Conservation (phyloP, 306 rosid species). For the Boehmeria nivea region DNA sequence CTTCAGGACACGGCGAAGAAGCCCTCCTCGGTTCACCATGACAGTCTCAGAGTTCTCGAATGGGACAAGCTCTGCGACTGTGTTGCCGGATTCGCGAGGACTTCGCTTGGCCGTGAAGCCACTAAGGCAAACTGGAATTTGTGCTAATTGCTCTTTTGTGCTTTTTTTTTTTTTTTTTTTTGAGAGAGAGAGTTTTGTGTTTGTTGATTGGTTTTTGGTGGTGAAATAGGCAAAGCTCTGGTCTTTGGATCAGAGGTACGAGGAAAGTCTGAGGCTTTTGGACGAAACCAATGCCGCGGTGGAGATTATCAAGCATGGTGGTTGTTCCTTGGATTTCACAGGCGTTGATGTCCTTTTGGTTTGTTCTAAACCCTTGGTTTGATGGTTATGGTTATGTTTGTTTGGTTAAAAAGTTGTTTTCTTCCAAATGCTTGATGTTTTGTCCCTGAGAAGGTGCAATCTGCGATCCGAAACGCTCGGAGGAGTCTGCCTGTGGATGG, state of each 20-base stretch:
- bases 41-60: constrained; percentile 74
- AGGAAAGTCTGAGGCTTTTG: constrained; percentile 69
- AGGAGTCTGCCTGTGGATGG: constrained; percentile 53
- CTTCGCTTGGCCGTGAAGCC: constrained; percentile 73
- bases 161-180: neutral
- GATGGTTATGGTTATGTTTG: neutral
- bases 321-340: constrained; percentile 57
- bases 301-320: constrained; percentile 74
- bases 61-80: constrained; percentile 89
- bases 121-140: constrained; percentile 40
- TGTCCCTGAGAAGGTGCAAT: constrained; percentile 58
- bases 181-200: neutral
- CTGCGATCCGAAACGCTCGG: constrained; percentile 59
- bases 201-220: neutral
- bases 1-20: neutral
- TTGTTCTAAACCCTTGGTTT: neutral
- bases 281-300: constrained; percentile 85
- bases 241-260: constrained; percentile 52
- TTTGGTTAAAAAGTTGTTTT: neutral
- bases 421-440: constrained; percentile 27
- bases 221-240: constrained; percentile 61
- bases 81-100: constrained; percentile 76
- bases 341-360: constrained; percentile 65
- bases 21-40: constrained; percentile 39
- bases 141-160: neutral